These are phyloP conservation scores for Darksidea phi DNA, from an alignment of 495 filamentous ascomycete species.

Conservation along the genomic window DNA sequence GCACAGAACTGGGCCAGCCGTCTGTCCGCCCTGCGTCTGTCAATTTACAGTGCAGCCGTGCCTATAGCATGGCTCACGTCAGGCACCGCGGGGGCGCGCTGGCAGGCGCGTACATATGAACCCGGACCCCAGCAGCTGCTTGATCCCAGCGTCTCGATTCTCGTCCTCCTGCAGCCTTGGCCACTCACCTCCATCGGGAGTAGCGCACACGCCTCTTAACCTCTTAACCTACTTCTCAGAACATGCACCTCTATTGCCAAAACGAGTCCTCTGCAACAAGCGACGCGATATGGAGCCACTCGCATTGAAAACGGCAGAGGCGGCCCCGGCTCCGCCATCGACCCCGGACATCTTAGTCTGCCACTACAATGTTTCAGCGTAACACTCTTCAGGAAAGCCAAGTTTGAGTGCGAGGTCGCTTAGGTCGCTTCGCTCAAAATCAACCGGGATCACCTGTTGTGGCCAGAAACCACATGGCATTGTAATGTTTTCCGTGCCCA, in stretches of 20 bases:
- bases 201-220: background rate
- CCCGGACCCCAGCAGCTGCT: background rate
- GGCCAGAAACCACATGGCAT: constrained; percentile 16
- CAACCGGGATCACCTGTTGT: constrained; percentile 12
- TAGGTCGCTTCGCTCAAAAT: background rate
- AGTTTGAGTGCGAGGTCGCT: constrained; percentile 4
- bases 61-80: constrained; percentile 15
- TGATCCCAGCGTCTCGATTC: background rate
- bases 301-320: constrained; percentile 26
- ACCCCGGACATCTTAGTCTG: constrained; percentile 4
- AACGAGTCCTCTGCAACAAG: constrained; percentile 21
- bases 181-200: too few species aligned
- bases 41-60: constrained; percentile 1
- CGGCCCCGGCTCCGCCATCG: constrained; percentile 13
- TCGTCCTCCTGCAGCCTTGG: background rate
- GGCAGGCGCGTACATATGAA: background rate
- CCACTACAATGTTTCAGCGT: constrained; percentile 29
- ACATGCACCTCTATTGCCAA: constrained; percentile 15
- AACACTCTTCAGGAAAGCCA: constrained; percentile 3
- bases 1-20: constrained; percentile 1
- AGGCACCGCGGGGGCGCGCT: constrained; percentile 6
- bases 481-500: background rate
- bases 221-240: background rate
- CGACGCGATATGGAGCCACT: constrained; percentile 20
- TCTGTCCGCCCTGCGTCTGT: constrained; percentile 31